Base-by-base conservation (phyloP, 2,329 filamentous ascomycete genomes). In the Drechslerella dactyloides region DNA sequence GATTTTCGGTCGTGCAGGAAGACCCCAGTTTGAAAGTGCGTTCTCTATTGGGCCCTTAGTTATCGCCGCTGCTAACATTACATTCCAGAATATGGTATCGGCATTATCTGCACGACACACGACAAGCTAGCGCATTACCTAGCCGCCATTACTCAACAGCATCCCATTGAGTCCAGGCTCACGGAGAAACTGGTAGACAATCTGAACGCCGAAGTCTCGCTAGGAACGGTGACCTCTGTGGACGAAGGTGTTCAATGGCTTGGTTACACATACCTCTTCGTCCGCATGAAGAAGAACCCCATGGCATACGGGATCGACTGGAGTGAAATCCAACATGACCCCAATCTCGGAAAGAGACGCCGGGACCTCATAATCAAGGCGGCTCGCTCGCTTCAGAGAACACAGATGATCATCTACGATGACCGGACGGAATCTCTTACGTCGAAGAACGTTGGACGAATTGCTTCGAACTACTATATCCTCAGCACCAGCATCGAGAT, bases 371-470 rank as follows among this genome's bases (percentile, higher is more conserved):
- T 94, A 60, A 92, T 96, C 50, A 89, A 96, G 76, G 94, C 94
- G 23, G 94, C 94, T 0, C 85, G 88, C 48, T 90, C 91, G 3
- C 82, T 99, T 48, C 93, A 97, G 78, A 85, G 93, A 77, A 96
- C 91, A 76, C 94, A 99, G 80, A 99, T 99, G 96, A 94, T 99
- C 77, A 94, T 99, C 64, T 99, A 93, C 82, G 97, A 99, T 75
- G 94, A 97, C 78, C 86, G 84, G 17, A 99, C 93, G 0, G 93
- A 97, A 75, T 93, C 97, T 77, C 85, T 99, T 7, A 88, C 91
- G 69, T 90, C 92, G 70, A 99, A 99, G 79, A 93, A 99, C 77
- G 89, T 97, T 56, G 94, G 94, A 1, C 88, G 94, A 15, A 99
- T 99, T 78, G 94, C 94, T 15, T 97, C 93, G 79, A 93, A 99